Conservation (phyloP, 1,139 yeast genomes). For the Suhomyces kunorum region DNA sequence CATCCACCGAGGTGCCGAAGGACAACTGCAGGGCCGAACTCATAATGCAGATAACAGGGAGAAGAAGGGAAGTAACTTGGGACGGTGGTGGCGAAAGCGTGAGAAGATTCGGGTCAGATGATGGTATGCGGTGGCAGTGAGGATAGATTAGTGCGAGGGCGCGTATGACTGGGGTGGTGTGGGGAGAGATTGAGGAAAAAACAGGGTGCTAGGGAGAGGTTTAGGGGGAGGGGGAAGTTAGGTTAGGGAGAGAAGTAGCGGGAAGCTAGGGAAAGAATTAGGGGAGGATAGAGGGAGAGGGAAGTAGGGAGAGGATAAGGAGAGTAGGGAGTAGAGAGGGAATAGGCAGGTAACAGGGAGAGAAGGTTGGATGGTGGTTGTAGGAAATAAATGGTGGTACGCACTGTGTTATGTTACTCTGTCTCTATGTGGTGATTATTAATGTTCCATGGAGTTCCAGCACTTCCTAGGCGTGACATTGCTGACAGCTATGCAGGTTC, state of each 20-base stretch:
- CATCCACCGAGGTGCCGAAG: constrained; percentile 35
- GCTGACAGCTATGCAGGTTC: too few relatives aligned
- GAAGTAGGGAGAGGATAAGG: neutral
- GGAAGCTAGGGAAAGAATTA: neutral
- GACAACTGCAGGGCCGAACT: constrained; percentile 10
- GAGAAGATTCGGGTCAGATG: constrained; percentile 6
- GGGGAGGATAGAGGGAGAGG: neutral
- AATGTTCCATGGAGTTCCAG: too few relatives aligned
- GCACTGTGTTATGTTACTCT: too few relatives aligned
- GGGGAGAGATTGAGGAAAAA: neutral
- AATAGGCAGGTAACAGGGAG: neutral
- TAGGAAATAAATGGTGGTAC: too few relatives aligned
- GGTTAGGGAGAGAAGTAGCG: neutral
- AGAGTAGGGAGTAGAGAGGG: neutral
- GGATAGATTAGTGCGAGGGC: neutral
- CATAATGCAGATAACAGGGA: neutral
- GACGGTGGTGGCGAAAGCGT: neutral
- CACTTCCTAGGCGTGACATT: too few relatives aligned
- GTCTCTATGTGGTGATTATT: too few relatives aligned
- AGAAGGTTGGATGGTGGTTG: too few relatives aligned
- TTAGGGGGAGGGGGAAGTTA: neutral
- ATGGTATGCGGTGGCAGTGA: neutral
- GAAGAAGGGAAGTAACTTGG: neutral
- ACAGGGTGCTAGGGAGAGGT: neutral
- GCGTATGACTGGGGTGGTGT: neutral